These are phyloP conservation scores for Dacryopinax spathularia DNA, from an alignment of 768 basidiomycete species.

Conservation along the genomic window DNA sequence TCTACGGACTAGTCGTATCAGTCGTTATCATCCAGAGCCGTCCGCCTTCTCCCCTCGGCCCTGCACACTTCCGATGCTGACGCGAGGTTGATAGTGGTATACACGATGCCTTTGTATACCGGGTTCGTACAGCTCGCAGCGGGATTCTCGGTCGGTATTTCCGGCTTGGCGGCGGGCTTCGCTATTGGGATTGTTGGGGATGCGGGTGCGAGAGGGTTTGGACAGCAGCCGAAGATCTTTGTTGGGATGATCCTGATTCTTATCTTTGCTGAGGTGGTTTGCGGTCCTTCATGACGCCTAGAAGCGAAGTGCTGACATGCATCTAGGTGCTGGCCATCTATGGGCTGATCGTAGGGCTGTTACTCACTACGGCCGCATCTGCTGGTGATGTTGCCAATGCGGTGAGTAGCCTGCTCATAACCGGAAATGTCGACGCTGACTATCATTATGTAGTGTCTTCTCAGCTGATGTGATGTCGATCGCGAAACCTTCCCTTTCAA, in stretches of 20 bases:
- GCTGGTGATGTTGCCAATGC: not conserved
- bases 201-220: conserved; percentile 94
- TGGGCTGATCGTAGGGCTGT: not conserved
- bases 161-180: conserved; percentile 92
- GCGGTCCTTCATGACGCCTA: not conserved
- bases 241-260: conserved; percentile 98
- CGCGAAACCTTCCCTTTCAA: conserved; percentile 8
- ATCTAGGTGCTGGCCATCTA: not conserved
- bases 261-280: conserved; percentile 72
- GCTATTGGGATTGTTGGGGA: conserved; percentile 98
- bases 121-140: conserved; percentile 92
- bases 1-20: conserved; percentile 97
- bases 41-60: conserved; percentile 33
- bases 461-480: not conserved
- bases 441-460: not conserved
- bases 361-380: not conserved
- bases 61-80: not conserved
- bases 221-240: conserved; percentile 86
- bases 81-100: conserved; percentile 35
- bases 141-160: conserved; percentile 80
- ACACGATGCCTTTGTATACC: conserved; percentile 77
- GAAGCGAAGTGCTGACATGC: not conserved
- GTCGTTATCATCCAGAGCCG: conserved; percentile 81
- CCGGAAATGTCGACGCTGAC: not conserved
- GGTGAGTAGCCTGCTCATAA: not conserved